A percentile compares a stretch with the other conserved stretches of the same genome.
phyloP scores from a whole-genome alignment of 208 protist species.

The Perkinsela sp. region DNA sequence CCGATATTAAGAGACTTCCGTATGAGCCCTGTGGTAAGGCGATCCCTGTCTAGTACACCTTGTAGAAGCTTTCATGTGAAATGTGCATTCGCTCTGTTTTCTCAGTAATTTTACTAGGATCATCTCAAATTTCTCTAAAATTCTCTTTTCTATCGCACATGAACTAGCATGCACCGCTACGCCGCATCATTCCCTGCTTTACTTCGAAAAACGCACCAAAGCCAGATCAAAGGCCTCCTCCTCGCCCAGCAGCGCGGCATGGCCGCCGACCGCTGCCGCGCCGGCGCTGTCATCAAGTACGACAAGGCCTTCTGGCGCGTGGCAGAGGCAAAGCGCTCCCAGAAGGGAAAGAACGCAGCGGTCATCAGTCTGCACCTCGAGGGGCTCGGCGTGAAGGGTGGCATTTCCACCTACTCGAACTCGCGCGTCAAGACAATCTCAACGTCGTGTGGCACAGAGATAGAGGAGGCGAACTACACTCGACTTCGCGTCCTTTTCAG shows the following conservation, averaged over 20 bases:
- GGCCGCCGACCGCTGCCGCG: constrained; percentile 46
- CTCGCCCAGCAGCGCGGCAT: constrained; percentile 14
- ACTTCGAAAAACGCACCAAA: too few relatives aligned
- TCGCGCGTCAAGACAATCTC: constrained; percentile 45
- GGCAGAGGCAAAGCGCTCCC: constrained; percentile 35
- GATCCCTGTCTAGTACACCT: not conserved
- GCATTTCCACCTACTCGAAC: constrained; percentile 5
- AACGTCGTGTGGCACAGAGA: constrained; percentile 42
- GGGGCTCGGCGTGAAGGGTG: constrained; percentile 16
- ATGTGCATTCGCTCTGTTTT: too few relatives aligned
- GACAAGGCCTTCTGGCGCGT: constrained; percentile 45
- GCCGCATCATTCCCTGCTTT: too few relatives aligned
- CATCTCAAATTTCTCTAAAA: too few relatives aligned
- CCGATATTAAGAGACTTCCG: not conserved
- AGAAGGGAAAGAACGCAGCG: constrained; percentile 60
- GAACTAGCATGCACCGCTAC: too few relatives aligned
- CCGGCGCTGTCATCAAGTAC: constrained; percentile 40
- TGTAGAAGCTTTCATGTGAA: too few relatives aligned
- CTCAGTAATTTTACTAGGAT: too few relatives aligned
- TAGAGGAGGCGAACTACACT: constrained; percentile 33
- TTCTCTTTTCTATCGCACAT: too few relatives aligned
- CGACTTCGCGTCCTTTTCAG: constrained; percentile 48
- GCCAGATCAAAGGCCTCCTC: too few relatives aligned
- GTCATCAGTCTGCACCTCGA: constrained; percentile 53
- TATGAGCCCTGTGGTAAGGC: not conserved